Base-by-base conservation (phyloP, 495 filamentous ascomycete species). In the Neurospora sp. region DNA sequence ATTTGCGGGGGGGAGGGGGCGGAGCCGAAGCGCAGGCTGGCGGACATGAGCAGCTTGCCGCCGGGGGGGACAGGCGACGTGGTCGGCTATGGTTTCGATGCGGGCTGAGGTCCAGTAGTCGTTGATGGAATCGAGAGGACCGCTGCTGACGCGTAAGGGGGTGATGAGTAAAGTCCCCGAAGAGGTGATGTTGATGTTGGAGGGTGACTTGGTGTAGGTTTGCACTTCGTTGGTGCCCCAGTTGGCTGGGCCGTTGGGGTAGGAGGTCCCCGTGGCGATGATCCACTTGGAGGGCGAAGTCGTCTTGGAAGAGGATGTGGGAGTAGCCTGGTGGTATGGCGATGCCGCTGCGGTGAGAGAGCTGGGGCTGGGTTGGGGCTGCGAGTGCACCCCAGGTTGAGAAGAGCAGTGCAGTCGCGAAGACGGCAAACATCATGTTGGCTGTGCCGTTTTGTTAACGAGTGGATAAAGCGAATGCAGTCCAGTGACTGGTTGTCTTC, bases 181-280 rank as follows among this genome's bases (percentile, higher is more conserved):
- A 12, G 73, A 44, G 17, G 77, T 76, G 41, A 78, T 75, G 68
- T 68, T 70, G n/a, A 82, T 42, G 69, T 82, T 81, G 53, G 73
- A 61, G 16, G 4, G 53, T 10, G 72, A 72, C 70, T 69, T 73
- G 17, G 76, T 79, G 73, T 81, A 80, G 3, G 70, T 76, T 72
- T 81, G 69, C 6, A 75, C 71, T 65, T 81, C 80, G 71, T 76
- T 73, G 35, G 79, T 82, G 31, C 80, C 80, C 80, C 80, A 82
- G 65, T 73, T 41, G 1, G 71, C 38, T 3, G 79, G 70, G 9
- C 79, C 80, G 38, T 76, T 78, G 1, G 79, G 75, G 69, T 81
- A 81, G n/a, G 72, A 74, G 6, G 75, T 79, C n/a, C 80, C 80
- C 3, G 70, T 45, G 68, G 73, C 70, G 16, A 75, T n/a, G 14